Conservation (phyloP, 2,329 filamentous ascomycete genomes). For the Cryphonectria nitschkei region DNA sequence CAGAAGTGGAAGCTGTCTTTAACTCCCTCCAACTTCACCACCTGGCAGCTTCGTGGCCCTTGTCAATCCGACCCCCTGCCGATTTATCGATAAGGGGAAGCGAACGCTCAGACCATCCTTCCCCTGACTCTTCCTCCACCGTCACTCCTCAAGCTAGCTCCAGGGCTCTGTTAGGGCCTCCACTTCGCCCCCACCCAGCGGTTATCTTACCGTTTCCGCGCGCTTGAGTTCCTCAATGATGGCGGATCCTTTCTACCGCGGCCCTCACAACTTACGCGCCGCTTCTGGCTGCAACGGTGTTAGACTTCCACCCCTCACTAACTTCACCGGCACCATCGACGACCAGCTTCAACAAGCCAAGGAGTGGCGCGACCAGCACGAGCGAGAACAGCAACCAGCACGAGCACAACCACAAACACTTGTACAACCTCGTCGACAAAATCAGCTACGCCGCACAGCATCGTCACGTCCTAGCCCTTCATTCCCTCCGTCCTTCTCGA, state of each 20-base stretch:
- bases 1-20: conserved; percentile 9
- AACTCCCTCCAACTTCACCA: neutral
- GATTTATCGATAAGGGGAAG: neutral
- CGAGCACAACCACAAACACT: neutral
- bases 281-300: conserved; percentile 9
- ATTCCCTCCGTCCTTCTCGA: neutral
- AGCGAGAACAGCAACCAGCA: neutral
- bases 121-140: neutral
- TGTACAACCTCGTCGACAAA: neutral
- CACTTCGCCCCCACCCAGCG: neutral
- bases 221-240: neutral
- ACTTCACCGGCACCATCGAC: conserved; percentile 16
- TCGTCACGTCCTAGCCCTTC: neutral
- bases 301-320: conserved; percentile 17
- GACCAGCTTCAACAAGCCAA: conserved; percentile 13
- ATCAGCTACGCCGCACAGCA: neutral
- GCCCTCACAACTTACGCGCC: neutral
- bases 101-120: neutral
- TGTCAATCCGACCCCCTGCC: neutral
- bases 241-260: conserved; percentile 5
- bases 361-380: conserved; percentile 16
- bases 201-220: conserved; percentile 4
- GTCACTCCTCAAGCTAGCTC: neutral
- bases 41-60: conserved; percentile 11
- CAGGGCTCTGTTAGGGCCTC: neutral